These are phyloP conservation scores for Pseudogymnoascus sp. DNA, from an alignment of 2,329 filamentous ascomycete species.

Conservation along the genomic window DNA sequence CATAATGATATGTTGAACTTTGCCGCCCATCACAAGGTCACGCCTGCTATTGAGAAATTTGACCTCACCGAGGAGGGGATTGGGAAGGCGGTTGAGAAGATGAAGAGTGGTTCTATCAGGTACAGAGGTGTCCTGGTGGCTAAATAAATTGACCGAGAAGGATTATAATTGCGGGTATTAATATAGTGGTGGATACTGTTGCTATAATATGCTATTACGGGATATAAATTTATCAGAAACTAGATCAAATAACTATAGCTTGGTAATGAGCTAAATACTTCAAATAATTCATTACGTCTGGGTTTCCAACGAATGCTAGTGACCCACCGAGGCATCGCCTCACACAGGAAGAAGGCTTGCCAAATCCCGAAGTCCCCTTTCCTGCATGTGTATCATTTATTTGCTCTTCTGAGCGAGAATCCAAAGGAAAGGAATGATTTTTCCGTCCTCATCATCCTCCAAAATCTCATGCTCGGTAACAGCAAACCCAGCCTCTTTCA, in stretches of 20 bases:
- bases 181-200: background rate
- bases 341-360: background rate
- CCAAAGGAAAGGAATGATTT: slow-evolving; percentile 13
- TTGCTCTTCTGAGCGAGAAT: slow-evolving; percentile 11
- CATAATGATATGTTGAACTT: slow-evolving; percentile 20
- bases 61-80: slow-evolving; percentile 14
- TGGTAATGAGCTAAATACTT: background rate
- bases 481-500: slow-evolving; percentile 10
- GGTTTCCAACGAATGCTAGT: too few species aligned
- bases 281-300: background rate
- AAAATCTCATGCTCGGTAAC: slow-evolving; percentile 5
- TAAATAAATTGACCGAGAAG: background rate
- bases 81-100: slow-evolving; percentile 14
- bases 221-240: background rate
- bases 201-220: background rate
- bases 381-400: background rate
- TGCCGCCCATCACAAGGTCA: slow-evolving; percentile 15
- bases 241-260: background rate
- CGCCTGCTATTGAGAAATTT: slow-evolving; percentile 19
- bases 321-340: background rate
- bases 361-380: background rate
- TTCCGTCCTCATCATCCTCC: slow-evolving; percentile 12
- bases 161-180: background rate
- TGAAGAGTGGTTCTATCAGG: slow-evolving; percentile 17
- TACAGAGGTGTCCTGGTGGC: slow-evolving; percentile 18